Percentiles rank a stretch among this genome's conserved stretches.
These are phyloP conservation scores for Stephanodiscus triporus DNA, from an alignment of 108 stramenopile species.

Conservation along the genomic window DNA sequence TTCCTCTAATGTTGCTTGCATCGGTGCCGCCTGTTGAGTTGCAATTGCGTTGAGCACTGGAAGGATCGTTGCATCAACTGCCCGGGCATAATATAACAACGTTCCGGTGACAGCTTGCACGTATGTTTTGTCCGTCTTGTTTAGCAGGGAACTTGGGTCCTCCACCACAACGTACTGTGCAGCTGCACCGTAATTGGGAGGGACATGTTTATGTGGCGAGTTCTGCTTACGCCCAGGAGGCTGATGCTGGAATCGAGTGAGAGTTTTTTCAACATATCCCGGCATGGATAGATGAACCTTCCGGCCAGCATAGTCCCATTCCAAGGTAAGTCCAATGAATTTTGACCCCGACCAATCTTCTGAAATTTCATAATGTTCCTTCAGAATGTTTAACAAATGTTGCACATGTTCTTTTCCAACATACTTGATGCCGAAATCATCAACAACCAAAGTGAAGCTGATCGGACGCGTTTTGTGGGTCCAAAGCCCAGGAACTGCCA, in stretches of 20 bases:
- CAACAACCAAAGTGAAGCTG: too few relatives aligned
- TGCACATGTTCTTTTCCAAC: neutral
- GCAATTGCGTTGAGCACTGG: neutral
- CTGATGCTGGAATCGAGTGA: neutral
- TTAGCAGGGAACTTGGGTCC: neutral
- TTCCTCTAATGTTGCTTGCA: neutral
- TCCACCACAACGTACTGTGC: too few relatives aligned
- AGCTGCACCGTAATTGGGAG: too few relatives aligned
- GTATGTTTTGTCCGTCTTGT: neutral
- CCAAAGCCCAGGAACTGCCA: too few relatives aligned
- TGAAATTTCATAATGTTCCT: neutral
- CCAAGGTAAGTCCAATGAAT: neutral
- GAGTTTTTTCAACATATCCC: neutral
- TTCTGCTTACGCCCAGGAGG: neutral
- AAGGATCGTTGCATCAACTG: slow-evolving; percentile 15
- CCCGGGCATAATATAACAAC: slow-evolving; percentile 7
- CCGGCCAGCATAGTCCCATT: too few relatives aligned
- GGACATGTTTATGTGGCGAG: neutral
- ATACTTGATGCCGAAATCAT: too few relatives aligned
- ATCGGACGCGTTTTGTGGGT: too few relatives aligned
- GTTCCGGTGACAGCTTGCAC: neutral
- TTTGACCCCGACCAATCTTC: neutral
- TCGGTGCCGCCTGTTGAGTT: neutral
- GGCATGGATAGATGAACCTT: too few relatives aligned
- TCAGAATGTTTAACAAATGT: neutral